phyloP scores from a whole-genome alignment of 805 yeast species.

The Sugiyamaella boreocaroliniensis region DNA sequence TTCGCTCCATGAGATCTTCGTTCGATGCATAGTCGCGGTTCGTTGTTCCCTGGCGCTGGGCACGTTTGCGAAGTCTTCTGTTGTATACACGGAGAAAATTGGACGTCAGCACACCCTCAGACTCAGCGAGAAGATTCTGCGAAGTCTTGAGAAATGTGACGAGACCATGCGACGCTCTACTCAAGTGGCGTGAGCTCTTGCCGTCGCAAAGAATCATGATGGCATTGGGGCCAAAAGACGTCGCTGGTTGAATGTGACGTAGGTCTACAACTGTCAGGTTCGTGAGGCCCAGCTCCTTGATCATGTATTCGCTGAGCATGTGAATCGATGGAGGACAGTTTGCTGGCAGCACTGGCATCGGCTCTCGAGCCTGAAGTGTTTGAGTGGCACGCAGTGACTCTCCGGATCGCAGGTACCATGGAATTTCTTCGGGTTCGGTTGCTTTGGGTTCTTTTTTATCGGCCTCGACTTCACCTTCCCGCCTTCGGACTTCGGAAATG shows the following conservation, averaged over 20 bases:
- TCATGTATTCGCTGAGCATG: constrained; percentile 41
- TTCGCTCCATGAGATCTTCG: constrained; percentile 37
- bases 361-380: constrained; percentile 9
- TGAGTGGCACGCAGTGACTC: constrained; percentile 8
- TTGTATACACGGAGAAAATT: constrained; percentile 46
- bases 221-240: constrained; percentile 36
- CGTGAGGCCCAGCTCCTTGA: constrained; percentile 56
- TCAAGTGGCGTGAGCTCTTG: constrained; percentile 67
- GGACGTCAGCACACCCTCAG: constrained; percentile 68
- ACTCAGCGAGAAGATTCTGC: constrained; percentile 39
- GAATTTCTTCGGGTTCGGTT: not conserved
- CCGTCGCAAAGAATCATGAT: constrained; percentile 66
- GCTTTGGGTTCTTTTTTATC: not conserved
- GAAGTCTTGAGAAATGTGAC: constrained; percentile 51
- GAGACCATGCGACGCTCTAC: constrained; percentile 59
- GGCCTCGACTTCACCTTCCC: not conserved
- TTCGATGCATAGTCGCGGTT: constrained; percentile 33
- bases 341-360: constrained; percentile 54
- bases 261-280: constrained; percentile 63
- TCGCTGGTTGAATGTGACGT: constrained; percentile 34
- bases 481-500: not conserved
- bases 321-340: constrained; percentile 49
- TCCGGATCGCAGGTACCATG: constrained; percentile 21
- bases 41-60: constrained; percentile 47
- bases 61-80: constrained; percentile 45